Base-by-base conservation (phyloP, 805 yeast genomes). In the Scheffersomyces ergatensis region DNA sequence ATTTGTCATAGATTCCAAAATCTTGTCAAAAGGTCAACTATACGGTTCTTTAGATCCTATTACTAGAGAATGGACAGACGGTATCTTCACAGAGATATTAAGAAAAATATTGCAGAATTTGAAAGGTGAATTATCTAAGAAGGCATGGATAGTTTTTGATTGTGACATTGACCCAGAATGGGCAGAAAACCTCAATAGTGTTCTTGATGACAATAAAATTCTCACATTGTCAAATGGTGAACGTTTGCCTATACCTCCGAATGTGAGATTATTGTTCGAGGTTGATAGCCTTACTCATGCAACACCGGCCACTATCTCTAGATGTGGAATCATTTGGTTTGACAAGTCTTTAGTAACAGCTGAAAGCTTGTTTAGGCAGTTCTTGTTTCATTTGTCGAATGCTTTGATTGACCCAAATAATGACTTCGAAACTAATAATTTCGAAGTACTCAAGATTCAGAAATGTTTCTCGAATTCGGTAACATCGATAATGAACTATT, bases 121-220 rank as follows among this genome's bases (percentile, higher is more conserved):
- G 13, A 65, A 85, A 33, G 89, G 88, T 1, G 90, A 85, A 45
- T 49, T 57, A 7, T 47, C 63, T 2, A 79, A 75, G 43, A 59
- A 71, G 2, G 72, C 81, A 13, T 89, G 96, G 93, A 74, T 92
- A 43, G 74, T 90, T 0, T 85, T 92, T 55, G 97, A 92, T 61
- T 95, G 97, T 30, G 96, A 89, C 51, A 77, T 92, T 26, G 97
- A 92, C 55, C 97, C 98, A 0, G 82, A 79, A 30, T 92, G 97
- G 95, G 88, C 88, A 1, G 98, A 92, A 53, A 84, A 85, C 41
- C 66, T 92, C 48, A 92, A 92, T 64, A 85, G 95, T 65, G 93
- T 89, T 8, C 68, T 92, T 14, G 98, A 92, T 62, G 98, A 92
- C 49, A 92, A 89, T 61, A 80, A 77, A 47, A 48, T 85, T 1